Base-by-base conservation (phyloP, 768 basidiomycete genomes). In the Lactarius indigo region DNA sequence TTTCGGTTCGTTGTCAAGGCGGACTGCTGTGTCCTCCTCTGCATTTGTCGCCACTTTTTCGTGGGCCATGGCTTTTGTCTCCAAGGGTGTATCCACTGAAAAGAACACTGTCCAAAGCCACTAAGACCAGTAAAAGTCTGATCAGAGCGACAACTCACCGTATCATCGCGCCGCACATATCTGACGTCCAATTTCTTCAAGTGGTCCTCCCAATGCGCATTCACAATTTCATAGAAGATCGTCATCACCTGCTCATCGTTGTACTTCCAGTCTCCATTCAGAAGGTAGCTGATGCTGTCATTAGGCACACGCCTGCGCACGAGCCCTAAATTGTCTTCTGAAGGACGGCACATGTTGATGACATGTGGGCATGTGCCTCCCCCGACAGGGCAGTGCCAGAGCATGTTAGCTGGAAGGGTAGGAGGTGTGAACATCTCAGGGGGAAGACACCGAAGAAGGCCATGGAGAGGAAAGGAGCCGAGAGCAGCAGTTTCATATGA, bases 321-420 rank as follows among this genome's bases (percentile, higher is more conserved):
- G 0, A 64, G 62, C 62, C 67, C 62, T 3, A 70, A 66, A 57
- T 81, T 73, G 30, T 79, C 77, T 17, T 76, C 73, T 5, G 74
- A 75, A 39, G 81, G 75, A 37, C 79, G 65, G 39, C 83, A 74
- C 15, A 89, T 69, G 73, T 88, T 79, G 59, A 88, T 80, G 0
- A 68, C 56, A 65, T 83, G 79, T 6, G 64, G 26, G 73, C 87
- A 89, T 8, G 41, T 47, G 39, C 62, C 57, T 20, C 66, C 72
- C 54, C 67, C 71, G 44, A 79, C 70, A 12, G 81, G 80, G 69
- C 87, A 89, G 68, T 75, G 73, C 87, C 87, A 89, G 26, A 76
- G 76, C 66, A 85, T 79, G 33, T 80, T 75, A 3, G 74, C 73
- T 10, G 78, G 79, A 44, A 86, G 74, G 1, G 69, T 64, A 7